Evolutionary conservation across 495 filamentous ascomycete genomes (phyloP).

Genomic region (Aspergillus saccharolyticus): DNA sequence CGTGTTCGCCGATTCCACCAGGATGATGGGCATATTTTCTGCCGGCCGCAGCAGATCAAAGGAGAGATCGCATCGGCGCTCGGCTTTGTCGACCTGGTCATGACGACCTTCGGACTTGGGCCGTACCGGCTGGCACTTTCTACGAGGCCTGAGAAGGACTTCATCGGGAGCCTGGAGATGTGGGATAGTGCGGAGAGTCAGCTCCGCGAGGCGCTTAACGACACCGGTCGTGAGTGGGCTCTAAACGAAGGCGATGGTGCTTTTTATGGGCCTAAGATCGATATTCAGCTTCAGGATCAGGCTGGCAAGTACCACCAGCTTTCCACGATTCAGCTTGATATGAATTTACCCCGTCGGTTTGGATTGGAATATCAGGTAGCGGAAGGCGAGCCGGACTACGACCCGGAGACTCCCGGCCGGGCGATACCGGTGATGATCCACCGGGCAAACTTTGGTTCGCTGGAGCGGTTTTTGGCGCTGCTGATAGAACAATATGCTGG

Average conservation of each 20-base stretch:
- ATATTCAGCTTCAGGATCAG: conserved; percentile 76
- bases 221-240: conserved; percentile 60
- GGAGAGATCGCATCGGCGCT: conserved; percentile 75
- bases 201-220: conserved; percentile 63
- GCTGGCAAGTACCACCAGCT: conserved; percentile 89
- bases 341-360: conserved; percentile 85
- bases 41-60: conserved; percentile 74
- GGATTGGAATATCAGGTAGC: conserved; percentile 61
- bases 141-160: conserved; percentile 70
- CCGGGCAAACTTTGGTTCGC: conserved; percentile 78
- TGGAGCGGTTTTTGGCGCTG: conserved; percentile 83
- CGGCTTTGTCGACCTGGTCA: conserved; percentile 74
- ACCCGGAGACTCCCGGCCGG: conserved; percentile 60
- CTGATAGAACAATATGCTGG: conserved; percentile 81
- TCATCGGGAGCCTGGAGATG: conserved; percentile 71
- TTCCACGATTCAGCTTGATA: conserved; percentile 89
- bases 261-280: conserved; percentile 95
- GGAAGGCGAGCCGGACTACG: conserved; percentile 56
- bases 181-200: conserved; percentile 79
- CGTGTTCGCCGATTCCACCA: conserved; percentile 92
- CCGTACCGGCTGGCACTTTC: conserved; percentile 74
- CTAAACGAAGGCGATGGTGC: conserved; percentile 81
- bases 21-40: conserved; percentile 95
- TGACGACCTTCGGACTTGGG: conserved; percentile 67
- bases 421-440: conserved; percentile 83